A percentile compares a stretch with the other conserved stretches of the same genome.
phyloP scores from a whole-genome alignment of 2,329 filamentous ascomycete genomes.

The Beauveria australis region DNA sequence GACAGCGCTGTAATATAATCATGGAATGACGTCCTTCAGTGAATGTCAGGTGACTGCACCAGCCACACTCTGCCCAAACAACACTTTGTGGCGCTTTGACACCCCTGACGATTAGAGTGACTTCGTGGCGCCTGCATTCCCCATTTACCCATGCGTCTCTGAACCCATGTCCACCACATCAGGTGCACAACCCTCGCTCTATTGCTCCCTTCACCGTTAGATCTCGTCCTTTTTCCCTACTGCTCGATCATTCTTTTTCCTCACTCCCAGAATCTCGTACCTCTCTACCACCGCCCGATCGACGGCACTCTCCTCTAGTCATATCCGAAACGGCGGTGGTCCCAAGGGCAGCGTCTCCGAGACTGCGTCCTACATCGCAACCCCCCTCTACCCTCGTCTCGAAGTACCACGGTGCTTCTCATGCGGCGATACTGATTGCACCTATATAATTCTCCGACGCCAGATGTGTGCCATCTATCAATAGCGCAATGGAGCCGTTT shows the following conservation, averaged over 20 bases:
- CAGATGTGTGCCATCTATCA: slow-evolving; percentile 39
- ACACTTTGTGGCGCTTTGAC: slow-evolving; percentile 1
- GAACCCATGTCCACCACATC: slow-evolving; percentile 2
- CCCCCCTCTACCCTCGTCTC: neutral
- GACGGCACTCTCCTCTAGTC: neutral
- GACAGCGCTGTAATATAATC: neutral
- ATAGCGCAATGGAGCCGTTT: slow-evolving; percentile 58
- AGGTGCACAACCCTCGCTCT: slow-evolving; percentile 1
- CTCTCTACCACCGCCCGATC: neutral
- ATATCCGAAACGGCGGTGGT: slow-evolving; percentile 4
- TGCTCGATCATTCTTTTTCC: neutral
- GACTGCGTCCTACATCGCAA: neutral
- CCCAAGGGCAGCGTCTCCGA: neutral
- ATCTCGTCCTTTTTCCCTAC: neutral
- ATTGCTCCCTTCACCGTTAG: neutral
- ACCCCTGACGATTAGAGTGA: neutral
- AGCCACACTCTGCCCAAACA: slow-evolving; percentile 17
- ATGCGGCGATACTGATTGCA: slow-evolving; percentile 19
- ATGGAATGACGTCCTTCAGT: neutral
- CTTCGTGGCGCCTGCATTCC: slow-evolving; percentile 6
- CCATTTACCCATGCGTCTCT: neutral
- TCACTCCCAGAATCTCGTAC: neutral
- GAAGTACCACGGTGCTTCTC: slow-evolving; percentile 1
- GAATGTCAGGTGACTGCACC: slow-evolving; percentile 24
- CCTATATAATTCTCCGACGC: slow-evolving; percentile 20